These are phyloP conservation scores for Pseudogymnoascus sp. DNA, from an alignment of 2,329 filamentous ascomycete species.

Conservation along the genomic window DNA sequence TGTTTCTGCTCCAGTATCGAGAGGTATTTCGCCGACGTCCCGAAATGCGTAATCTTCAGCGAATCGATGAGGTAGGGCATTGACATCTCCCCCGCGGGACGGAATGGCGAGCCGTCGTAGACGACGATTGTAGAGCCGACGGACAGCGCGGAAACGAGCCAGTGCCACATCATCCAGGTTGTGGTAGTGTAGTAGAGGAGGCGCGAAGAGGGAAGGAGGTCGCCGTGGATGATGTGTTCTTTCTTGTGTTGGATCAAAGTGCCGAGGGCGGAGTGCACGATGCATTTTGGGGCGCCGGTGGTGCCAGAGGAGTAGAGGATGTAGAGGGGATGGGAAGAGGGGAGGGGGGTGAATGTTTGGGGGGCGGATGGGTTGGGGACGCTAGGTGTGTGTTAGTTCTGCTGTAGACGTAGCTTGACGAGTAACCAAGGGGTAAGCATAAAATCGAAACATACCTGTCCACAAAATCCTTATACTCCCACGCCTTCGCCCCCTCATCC, in stretches of 20 bases:
- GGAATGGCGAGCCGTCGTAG: constrained; percentile 90
- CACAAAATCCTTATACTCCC: constrained; percentile 39
- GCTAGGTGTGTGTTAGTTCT: constrained; percentile 28
- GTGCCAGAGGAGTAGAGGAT: constrained; percentile 92
- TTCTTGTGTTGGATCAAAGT: constrained; percentile 97
- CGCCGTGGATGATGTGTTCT: constrained; percentile 82
- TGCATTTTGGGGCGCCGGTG: constrained; percentile 81
- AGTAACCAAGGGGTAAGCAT: not conserved
- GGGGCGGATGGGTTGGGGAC: constrained; percentile 27
- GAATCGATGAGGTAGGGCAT: constrained; percentile 77
- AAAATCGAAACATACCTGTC: constrained; percentile 17
- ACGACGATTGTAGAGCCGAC: constrained; percentile 76
- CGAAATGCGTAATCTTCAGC: constrained; percentile 82
- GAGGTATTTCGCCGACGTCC: constrained; percentile 89
- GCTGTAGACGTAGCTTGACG: too few relatives aligned
- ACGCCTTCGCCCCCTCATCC: constrained; percentile 31
- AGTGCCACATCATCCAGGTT: constrained; percentile 99
- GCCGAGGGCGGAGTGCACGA: constrained; percentile 84
- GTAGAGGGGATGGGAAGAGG: constrained; percentile 82
- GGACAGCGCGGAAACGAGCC: constrained; percentile 81
- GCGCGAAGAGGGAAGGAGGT: constrained; percentile 63
- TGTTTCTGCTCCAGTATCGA: constrained; percentile 78
- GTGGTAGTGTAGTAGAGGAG: constrained; percentile 93
- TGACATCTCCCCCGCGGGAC: constrained; percentile 68
- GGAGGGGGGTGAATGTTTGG: constrained; percentile 67